Conservation (phyloP, 495 filamentous ascomycete genomes). For the Aspergillus nanangensis region DNA sequence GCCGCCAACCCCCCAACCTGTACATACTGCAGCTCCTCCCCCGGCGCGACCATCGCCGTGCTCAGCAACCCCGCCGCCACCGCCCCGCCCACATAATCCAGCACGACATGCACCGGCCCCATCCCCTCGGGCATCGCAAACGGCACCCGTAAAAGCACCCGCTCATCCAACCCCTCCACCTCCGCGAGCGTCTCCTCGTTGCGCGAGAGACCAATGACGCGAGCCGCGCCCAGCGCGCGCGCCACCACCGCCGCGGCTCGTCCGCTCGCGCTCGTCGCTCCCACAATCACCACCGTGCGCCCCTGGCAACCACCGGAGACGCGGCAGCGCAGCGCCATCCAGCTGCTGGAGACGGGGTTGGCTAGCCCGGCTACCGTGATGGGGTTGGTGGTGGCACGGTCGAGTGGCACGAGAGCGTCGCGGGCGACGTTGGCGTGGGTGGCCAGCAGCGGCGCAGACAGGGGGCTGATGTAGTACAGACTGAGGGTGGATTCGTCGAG, state of each 20-base stretch:
- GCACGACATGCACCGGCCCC: constrained; percentile 4
- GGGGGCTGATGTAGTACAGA: constrained; percentile 1
- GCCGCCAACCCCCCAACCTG: background rate
- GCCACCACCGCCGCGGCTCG: constrained; percentile 1
- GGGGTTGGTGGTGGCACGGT: background rate
- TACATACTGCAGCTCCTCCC: constrained; percentile 1
- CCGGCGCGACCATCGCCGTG: background rate
- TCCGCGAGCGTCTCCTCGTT: constrained; percentile 1
- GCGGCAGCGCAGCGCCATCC: constrained; percentile 4
- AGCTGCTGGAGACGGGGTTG: constrained; percentile 6
- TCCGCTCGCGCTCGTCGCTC: constrained; percentile 4
- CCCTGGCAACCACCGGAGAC: constrained; percentile 2
- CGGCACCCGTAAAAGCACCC: background rate
- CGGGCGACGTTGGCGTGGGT: constrained; percentile 4
- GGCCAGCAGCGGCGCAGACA: constrained; percentile 1
- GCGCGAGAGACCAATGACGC: background rate
- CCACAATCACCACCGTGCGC: constrained; percentile 5
- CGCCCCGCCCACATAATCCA: constrained; percentile 6
- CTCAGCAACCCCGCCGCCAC: background rate
- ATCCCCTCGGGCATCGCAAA: background rate
- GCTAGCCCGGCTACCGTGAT: constrained; percentile 4
- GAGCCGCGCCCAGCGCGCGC: background rate
- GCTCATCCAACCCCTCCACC: constrained; percentile 1
- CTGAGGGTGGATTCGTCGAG: constrained; percentile 1
- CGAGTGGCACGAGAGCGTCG: constrained; percentile 1